Conservation (phyloP, 805 yeast species). For the Candida lessepsii region DNA sequence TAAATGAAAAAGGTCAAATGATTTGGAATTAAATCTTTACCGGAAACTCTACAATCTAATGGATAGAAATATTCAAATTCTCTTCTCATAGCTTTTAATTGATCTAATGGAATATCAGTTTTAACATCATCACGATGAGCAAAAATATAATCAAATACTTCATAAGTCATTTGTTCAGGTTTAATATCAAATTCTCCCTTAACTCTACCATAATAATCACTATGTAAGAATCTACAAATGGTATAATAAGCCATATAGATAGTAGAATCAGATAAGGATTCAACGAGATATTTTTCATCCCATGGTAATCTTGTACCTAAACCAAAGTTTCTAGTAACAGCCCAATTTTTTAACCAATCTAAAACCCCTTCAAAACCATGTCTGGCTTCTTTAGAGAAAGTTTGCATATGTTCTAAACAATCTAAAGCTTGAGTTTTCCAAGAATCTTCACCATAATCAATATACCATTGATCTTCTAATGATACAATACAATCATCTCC, state of each 20-base stretch:
- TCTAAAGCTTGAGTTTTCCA: slow-evolving; percentile 86
- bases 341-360: slow-evolving; percentile 98
- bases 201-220: slow-evolving; percentile 78
- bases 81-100: slow-evolving; percentile 74
- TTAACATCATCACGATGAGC: slow-evolving; percentile 60
- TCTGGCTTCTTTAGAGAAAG: slow-evolving; percentile 78
- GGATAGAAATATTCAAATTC: slow-evolving; percentile 98
- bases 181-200: slow-evolving; percentile 71
- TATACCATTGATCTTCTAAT: slow-evolving; percentile 97
- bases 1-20: slow-evolving; percentile 95
- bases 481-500: slow-evolving; percentile 97
- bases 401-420: slow-evolving; percentile 72
- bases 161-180: slow-evolving; percentile 87
- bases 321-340: slow-evolving; percentile 94
- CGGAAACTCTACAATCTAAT: slow-evolving; percentile 86
- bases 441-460: slow-evolving; percentile 91
- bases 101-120: slow-evolving; percentile 60
- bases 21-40: slow-evolving; percentile 96
- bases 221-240: slow-evolving; percentile 78
- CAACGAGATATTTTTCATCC: slow-evolving; percentile 92
- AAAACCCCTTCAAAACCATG: slow-evolving; percentile 92
- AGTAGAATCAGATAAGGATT: slow-evolving; percentile 94
- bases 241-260: slow-evolving; percentile 95
- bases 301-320: slow-evolving; percentile 94
- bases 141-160: slow-evolving; percentile 89